Evolutionary conservation across 2,329 filamentous ascomycete species (phyloP).

Genomic region (Ilyonectria mors-panacis): DNA sequence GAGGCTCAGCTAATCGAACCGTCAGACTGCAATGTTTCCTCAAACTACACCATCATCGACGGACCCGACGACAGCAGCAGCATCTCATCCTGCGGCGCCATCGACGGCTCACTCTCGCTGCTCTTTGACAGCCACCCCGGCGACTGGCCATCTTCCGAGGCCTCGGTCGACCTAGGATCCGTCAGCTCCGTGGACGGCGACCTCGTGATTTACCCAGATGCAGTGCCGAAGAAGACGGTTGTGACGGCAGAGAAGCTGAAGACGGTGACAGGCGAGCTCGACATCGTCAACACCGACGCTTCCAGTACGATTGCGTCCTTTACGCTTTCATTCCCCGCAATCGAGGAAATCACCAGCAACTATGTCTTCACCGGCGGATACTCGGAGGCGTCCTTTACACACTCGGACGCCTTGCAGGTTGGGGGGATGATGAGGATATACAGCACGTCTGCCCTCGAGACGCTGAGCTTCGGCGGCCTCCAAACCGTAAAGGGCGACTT

Average conservation of each 20-base stretch:
- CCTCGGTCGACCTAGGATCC: slow-evolving; percentile 45
- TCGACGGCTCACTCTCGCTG: slow-evolving; percentile 48
- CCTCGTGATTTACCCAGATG: slow-evolving; percentile 47
- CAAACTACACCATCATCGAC: slow-evolving; percentile 48
- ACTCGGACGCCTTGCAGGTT: slow-evolving; percentile 37
- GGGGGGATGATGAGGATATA: slow-evolving; percentile 44
- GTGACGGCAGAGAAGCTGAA: slow-evolving; percentile 41
- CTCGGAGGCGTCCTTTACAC: slow-evolving; percentile 38
- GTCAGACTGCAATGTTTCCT: slow-evolving; percentile 45
- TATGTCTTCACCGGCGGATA: slow-evolving; percentile 46
- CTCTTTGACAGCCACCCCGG: slow-evolving; percentile 44
- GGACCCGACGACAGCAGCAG: slow-evolving; percentile 37
- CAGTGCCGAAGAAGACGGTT: slow-evolving; percentile 42
- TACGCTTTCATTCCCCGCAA: slow-evolving; percentile 37
- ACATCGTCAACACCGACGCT: slow-evolving; percentile 44
- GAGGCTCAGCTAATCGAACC: background rate
- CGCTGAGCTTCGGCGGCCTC: slow-evolving; percentile 41
- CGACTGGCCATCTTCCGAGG: slow-evolving; percentile 43
- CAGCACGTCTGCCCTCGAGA: slow-evolving; percentile 37
- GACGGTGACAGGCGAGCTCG: slow-evolving; percentile 41
- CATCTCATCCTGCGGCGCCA: slow-evolving; percentile 44
- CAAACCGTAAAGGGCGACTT: slow-evolving; percentile 45
- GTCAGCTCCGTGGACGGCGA: slow-evolving; percentile 41
- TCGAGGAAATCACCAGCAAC: slow-evolving; percentile 40
- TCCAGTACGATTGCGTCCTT: slow-evolving; percentile 38